Conservation (phyloP, 306 rosid species). For the Aeschynomene evenia region DNA sequence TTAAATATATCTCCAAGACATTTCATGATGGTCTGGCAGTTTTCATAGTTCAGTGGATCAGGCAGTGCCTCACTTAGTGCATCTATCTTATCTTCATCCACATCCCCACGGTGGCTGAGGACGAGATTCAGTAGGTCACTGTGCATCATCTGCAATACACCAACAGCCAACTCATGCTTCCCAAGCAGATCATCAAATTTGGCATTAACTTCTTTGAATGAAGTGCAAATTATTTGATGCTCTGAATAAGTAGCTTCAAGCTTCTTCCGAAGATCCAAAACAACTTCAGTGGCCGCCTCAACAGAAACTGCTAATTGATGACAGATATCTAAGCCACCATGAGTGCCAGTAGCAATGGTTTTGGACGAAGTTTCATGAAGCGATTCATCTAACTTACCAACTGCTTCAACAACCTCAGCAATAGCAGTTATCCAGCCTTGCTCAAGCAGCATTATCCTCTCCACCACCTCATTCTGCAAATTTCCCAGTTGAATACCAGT, state of each 20-base stretch:
- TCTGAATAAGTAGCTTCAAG: conserved; percentile 57
- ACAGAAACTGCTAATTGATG: conserved; percentile 53
- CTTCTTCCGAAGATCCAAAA: conserved; percentile 60
- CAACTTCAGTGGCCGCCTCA: conserved; percentile 54
- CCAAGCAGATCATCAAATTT: conserved; percentile 58
- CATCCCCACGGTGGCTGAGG: conserved; percentile 40
- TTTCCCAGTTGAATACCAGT: conserved; percentile 54
- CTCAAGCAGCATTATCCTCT: conserved; percentile 62
- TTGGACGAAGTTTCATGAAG: conserved; percentile 38
- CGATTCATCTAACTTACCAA: conserved; percentile 62
- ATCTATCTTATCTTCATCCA: conserved; percentile 46
- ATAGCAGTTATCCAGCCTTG: conserved; percentile 55
- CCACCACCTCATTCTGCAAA: conserved; percentile 60
- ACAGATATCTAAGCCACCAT: conserved; percentile 31
- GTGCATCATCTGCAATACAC: conserved; percentile 50
- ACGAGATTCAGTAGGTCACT: conserved; percentile 54
- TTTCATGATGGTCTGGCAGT: conserved; percentile 51
- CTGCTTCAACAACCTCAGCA: conserved; percentile 49
- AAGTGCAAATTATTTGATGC: conserved; percentile 43
- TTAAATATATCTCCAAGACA: conserved; percentile 49
- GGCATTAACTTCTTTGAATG: conserved; percentile 51
- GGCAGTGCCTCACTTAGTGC: conserved; percentile 42
- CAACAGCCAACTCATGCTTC: conserved; percentile 58
- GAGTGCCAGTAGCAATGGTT: conserved; percentile 25
- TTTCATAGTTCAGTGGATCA: conserved; percentile 60